These are phyloP conservation scores for Didymella segeticola DNA, from an alignment of 2,329 filamentous ascomycete species.

Conservation along the genomic window DNA sequence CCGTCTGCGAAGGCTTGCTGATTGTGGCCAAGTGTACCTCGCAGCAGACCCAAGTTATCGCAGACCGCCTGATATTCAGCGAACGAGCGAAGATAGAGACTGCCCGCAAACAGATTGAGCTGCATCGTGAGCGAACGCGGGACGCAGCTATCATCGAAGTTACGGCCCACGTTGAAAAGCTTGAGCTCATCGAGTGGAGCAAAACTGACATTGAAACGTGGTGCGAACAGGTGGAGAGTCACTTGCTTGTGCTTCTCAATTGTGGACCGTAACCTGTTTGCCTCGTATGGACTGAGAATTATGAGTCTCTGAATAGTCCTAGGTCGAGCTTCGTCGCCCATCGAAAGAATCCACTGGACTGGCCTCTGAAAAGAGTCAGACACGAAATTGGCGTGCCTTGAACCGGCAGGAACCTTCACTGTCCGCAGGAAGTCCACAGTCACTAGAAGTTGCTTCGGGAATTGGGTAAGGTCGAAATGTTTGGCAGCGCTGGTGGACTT, in stretches of 20 bases:
- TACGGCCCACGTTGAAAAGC: slow-evolving; percentile 51
- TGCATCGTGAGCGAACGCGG: slow-evolving; percentile 50
- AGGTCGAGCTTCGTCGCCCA: slow-evolving; percentile 1
- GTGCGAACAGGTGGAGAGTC: slow-evolving; percentile 60
- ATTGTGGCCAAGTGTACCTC: slow-evolving; percentile 23
- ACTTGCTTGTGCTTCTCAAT: slow-evolving; percentile 50
- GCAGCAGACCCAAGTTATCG: slow-evolving; percentile 59
- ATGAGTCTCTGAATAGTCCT: slow-evolving; percentile 46
- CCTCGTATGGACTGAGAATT: slow-evolving; percentile 68
- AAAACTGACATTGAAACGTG: slow-evolving; percentile 51
- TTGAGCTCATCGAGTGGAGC: slow-evolving; percentile 55
- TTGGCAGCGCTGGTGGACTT: slow-evolving; percentile 50
- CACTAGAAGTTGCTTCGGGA: slow-evolving; percentile 53
- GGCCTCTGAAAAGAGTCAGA: slow-evolving; percentile 60
- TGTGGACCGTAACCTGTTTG: slow-evolving; percentile 55
- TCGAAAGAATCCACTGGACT: slow-evolving; percentile 61
- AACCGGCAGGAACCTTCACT: slow-evolving; percentile 38
- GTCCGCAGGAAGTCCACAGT: slow-evolving; percentile 61
- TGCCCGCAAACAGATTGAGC: slow-evolving; percentile 72
- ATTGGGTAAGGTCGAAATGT: slow-evolving; percentile 42
- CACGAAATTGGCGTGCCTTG: not conserved
- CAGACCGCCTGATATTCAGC: slow-evolving; percentile 63
- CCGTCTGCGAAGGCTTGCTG: slow-evolving; percentile 43
- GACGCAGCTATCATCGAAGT: slow-evolving; percentile 6
- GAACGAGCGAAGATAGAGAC: slow-evolving; percentile 66